Percentiles rank a stretch among this genome's conserved stretches.
These are phyloP conservation scores for Echinochloa phyllopogon DNA, from an alignment of 176 grass and related monocot genomes.

Conservation along the genomic window DNA sequence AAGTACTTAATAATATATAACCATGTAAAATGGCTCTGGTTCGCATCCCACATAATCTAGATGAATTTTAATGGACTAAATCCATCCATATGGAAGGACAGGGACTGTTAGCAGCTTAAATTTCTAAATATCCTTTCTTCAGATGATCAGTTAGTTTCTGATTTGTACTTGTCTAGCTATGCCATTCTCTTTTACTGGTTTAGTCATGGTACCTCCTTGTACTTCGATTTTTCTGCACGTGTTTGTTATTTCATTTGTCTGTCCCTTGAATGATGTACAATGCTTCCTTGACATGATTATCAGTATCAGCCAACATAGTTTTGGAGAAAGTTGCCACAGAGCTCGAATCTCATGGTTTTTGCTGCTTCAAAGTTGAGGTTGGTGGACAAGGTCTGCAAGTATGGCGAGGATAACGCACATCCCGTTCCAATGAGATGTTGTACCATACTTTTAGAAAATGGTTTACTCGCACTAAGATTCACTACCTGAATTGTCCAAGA, in stretches of 20 bases:
- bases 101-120: neutral
- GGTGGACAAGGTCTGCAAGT: conserved; percentile 84
- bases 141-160: neutral
- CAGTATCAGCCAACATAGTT: conserved; percentile 55
- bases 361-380: conserved; percentile 76
- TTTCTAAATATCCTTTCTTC: neutral
- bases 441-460: conserved; percentile 27
- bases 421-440: conserved; percentile 30
- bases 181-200: conserved; percentile 8
- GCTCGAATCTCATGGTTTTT: conserved; percentile 66
- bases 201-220: neutral
- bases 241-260: neutral
- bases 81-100: neutral
- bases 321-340: conserved; percentile 66
- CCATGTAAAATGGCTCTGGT: neutral
- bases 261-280: neutral
- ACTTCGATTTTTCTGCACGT: neutral
- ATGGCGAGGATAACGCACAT: conserved; percentile 28
- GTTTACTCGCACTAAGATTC: neutral
- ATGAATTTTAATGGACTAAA: neutral
- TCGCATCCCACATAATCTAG: conserved; percentile 1
- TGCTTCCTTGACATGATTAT: conserved; percentile 60
- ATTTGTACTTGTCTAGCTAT: neutral
- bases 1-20: neutral
- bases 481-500: neutral